phyloP scores from a whole-genome alignment of 768 basidiomycete genomes.

The Thelephora aurantiotincta region DNA sequence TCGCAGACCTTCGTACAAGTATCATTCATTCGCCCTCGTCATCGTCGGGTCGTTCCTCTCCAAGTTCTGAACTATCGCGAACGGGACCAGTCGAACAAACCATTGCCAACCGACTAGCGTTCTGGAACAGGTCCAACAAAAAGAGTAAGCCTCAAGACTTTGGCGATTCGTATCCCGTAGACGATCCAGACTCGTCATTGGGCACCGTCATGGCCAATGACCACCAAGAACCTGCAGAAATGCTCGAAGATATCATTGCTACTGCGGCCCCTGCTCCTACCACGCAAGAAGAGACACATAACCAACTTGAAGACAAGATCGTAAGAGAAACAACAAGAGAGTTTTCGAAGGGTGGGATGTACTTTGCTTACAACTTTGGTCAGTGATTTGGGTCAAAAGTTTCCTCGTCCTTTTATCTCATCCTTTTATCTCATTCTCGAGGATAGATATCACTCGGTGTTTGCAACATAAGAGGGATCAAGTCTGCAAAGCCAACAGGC shows the following conservation, averaged over 20 bases:
- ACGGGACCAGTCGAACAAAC: conserved; percentile 44
- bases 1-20: conserved; percentile 4
- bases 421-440: neutral
- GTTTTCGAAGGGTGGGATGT: conserved; percentile 79
- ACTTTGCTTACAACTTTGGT: conserved; percentile 82
- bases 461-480: conserved; percentile 69
- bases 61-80: conserved; percentile 30
- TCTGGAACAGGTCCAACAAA: conserved; percentile 55
- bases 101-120: conserved; percentile 52
- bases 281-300: conserved; percentile 50
- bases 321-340: conserved; percentile 65
- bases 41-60: conserved; percentile 38
- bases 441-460: conserved; percentile 67
- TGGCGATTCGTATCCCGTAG: conserved; percentile 6
- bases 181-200: conserved; percentile 13
- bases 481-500: conserved; percentile 37
- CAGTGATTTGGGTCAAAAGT: too few species aligned
- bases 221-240: conserved; percentile 26
- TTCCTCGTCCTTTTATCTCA: neutral
- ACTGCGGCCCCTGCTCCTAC: conserved; percentile 48
- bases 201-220: conserved; percentile 14
- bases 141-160: conserved; percentile 5
- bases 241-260: conserved; percentile 42
- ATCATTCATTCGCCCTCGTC: conserved; percentile 14
- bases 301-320: conserved; percentile 74